These are phyloP conservation scores for Arabidopsis lyrata DNA, from an alignment of 441 rosid species.

Conservation along the genomic window DNA sequence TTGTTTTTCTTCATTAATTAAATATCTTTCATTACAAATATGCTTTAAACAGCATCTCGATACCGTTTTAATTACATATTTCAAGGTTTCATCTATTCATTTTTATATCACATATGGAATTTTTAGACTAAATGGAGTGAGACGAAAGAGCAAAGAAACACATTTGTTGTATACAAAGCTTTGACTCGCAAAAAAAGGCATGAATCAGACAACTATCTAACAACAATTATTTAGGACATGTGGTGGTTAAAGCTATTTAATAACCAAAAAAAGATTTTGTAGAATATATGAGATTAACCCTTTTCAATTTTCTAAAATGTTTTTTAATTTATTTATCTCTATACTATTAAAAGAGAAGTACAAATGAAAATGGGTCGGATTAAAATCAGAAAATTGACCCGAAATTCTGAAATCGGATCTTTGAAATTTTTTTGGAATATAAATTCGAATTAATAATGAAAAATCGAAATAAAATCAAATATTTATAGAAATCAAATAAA, in stretches of 20 bases:
- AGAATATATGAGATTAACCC: neutral
- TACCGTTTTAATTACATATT: neutral
- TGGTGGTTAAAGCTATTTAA: conserved; percentile 15
- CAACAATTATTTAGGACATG: conserved; percentile 28
- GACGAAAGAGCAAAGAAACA: conserved; percentile 12
- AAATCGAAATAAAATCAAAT: no score
- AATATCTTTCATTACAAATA: conserved; percentile 29
- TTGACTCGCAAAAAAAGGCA: conserved; percentile 17
- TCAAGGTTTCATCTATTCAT: conserved; percentile 13
- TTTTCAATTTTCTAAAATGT: neutral
- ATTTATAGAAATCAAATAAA: no score
- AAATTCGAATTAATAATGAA: no score
- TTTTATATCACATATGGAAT: conserved; percentile 19
- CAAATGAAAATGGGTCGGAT: no score
- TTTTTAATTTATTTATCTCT: no score
- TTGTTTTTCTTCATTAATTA: neutral
- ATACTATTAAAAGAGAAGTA: no score
- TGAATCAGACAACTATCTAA: conserved; percentile 39
- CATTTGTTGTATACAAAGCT: conserved; percentile 16
- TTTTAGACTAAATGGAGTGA: conserved; percentile 17
- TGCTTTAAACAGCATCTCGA: conserved; percentile 36
- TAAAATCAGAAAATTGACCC: no score
- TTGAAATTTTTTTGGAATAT: no score
- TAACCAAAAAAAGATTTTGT: neutral
- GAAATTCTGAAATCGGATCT: no score